These are phyloP conservation scores for Penicillium sp. DNA, from an alignment of 2,329 filamentous ascomycete genomes.

Conservation along the genomic window DNA sequence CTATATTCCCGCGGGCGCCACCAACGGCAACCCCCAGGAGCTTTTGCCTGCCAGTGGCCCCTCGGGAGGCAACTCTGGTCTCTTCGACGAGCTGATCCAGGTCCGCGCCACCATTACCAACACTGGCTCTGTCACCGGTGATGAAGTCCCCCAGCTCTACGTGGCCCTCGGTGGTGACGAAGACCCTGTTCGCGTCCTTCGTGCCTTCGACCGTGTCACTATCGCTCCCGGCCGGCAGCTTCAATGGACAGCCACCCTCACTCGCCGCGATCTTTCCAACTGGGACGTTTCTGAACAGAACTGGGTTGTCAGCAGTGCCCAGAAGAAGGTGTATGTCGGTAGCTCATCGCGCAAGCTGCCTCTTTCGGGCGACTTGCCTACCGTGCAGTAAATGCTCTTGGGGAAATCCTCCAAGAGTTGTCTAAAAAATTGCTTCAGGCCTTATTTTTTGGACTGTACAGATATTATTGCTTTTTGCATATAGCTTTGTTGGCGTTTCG, in stretches of 20 bases:
- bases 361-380: slow-evolving; percentile 42
- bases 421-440: not conserved
- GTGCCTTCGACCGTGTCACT: slow-evolving; percentile 75
- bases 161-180: slow-evolving; percentile 74
- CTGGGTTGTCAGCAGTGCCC: slow-evolving; percentile 66
- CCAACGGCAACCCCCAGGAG: slow-evolving; percentile 55
- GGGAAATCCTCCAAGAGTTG: not conserved
- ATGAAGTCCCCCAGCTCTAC: slow-evolving; percentile 63
- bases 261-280: slow-evolving; percentile 78
- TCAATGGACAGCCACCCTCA: slow-evolving; percentile 67
- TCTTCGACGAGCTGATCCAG: slow-evolving; percentile 52
- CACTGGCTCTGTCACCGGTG: slow-evolving; percentile 48
- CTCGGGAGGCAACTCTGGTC: slow-evolving; percentile 58
- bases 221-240: slow-evolving; percentile 67
- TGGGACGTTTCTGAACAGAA: slow-evolving; percentile 81
- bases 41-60: slow-evolving; percentile 57
- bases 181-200: slow-evolving; percentile 65
- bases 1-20: slow-evolving; percentile 52
- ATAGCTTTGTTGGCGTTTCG: not conserved
- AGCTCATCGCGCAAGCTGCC: slow-evolving; percentile 57
- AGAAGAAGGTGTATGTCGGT: slow-evolving; percentile 61
- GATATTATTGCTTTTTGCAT: not conserved
- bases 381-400: slow-evolving; percentile 17
- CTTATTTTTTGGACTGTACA: not conserved
- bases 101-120: slow-evolving; percentile 53